Evolutionary conservation across 2,329 filamentous ascomycete species (phyloP).

Genomic region (Fusarium sp.): DNA sequence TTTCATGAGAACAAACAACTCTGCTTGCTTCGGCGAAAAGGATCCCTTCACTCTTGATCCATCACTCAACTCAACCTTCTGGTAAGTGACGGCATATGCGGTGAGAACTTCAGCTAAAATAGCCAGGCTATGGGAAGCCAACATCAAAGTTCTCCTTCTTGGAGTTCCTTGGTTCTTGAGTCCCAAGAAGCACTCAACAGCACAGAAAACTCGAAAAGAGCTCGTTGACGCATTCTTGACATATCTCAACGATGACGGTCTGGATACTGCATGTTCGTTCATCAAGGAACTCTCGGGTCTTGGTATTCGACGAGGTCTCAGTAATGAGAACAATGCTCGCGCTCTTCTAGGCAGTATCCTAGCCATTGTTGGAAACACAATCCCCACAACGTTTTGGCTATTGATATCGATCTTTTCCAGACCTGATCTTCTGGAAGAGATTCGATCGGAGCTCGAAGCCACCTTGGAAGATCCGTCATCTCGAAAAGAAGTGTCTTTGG

Average conservation of each 20-base stretch:
- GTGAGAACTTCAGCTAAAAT: neutral
- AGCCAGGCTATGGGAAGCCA: slow-evolving; percentile 34
- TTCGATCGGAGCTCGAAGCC: slow-evolving; percentile 24
- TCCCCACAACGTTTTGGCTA: slow-evolving; percentile 37
- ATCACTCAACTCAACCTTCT: slow-evolving; percentile 23
- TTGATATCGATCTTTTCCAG: slow-evolving; percentile 31
- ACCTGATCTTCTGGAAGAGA: slow-evolving; percentile 9
- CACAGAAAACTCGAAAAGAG: slow-evolving; percentile 20
- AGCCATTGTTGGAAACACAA: slow-evolving; percentile 41
- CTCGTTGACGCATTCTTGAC: slow-evolving; percentile 33
- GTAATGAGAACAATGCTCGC: slow-evolving; percentile 42
- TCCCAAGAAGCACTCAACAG: slow-evolving; percentile 23
- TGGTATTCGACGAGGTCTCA: slow-evolving; percentile 32
- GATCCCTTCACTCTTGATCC: slow-evolving; percentile 34
- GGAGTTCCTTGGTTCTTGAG: slow-evolving; percentile 40
- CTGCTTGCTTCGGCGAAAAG: slow-evolving; percentile 38
- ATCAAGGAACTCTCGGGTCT: slow-evolving; percentile 32
- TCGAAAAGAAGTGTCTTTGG: neutral
- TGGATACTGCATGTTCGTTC: slow-evolving; percentile 32
- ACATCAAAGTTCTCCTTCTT: slow-evolving; percentile 31
- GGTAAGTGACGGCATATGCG: neutral
- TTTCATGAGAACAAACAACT: slow-evolving; percentile 42
- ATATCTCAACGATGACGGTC: slow-evolving; percentile 20
- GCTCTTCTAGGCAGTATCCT: slow-evolving; percentile 37
- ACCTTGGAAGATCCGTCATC: slow-evolving; percentile 7